These are phyloP conservation scores for Aspergillus incahuasiensis DNA, from an alignment of 495 filamentous ascomycete species.

Conservation along the genomic window DNA sequence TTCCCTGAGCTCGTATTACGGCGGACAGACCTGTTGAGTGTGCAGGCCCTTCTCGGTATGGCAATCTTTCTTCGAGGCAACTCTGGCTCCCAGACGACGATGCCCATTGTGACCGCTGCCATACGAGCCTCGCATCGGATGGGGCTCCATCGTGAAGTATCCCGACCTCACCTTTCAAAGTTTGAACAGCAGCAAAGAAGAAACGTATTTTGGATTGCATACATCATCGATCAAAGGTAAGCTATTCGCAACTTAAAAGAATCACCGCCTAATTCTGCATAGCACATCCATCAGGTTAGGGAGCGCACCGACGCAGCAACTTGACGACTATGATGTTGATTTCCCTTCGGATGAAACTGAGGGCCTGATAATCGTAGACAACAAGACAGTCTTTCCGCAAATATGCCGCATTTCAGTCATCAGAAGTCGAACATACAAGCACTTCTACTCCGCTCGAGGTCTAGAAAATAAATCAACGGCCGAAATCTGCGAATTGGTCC, in stretches of 20 bases:
- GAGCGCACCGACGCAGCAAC: slow-evolving; percentile 83
- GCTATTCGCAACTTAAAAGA: not conserved
- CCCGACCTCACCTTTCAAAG: slow-evolving; percentile 74
- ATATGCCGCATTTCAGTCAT: slow-evolving; percentile 86
- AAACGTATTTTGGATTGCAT: slow-evolving; percentile 92
- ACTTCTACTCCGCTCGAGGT: slow-evolving; percentile 83
- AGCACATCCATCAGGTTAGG: slow-evolving; percentile 82
- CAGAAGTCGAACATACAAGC: slow-evolving; percentile 85
- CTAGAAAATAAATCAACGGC: slow-evolving; percentile 69
- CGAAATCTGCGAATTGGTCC: slow-evolving; percentile 81
- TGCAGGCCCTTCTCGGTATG: slow-evolving; percentile 93
- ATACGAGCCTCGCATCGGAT: slow-evolving; percentile 87
- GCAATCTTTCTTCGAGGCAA: slow-evolving; percentile 92
- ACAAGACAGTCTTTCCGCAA: slow-evolving; percentile 81
- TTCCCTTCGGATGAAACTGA: slow-evolving; percentile 73
- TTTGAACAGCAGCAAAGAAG: slow-evolving; percentile 88
- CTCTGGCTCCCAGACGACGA: slow-evolving; percentile 84
- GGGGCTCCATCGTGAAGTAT: slow-evolving; percentile 87
- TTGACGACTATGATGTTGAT: slow-evolving; percentile 95
- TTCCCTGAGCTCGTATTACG: slow-evolving; percentile 86
- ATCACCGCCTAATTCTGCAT: not conserved
- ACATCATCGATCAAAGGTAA: slow-evolving; percentile 87
- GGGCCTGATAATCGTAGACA: slow-evolving; percentile 64
- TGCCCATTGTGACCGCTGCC: slow-evolving; percentile 85
- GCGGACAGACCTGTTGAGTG: slow-evolving; percentile 88